Evolutionary conservation across 345 rosid species (phyloP).

Genomic region (Aethionema arabicum): DNA sequence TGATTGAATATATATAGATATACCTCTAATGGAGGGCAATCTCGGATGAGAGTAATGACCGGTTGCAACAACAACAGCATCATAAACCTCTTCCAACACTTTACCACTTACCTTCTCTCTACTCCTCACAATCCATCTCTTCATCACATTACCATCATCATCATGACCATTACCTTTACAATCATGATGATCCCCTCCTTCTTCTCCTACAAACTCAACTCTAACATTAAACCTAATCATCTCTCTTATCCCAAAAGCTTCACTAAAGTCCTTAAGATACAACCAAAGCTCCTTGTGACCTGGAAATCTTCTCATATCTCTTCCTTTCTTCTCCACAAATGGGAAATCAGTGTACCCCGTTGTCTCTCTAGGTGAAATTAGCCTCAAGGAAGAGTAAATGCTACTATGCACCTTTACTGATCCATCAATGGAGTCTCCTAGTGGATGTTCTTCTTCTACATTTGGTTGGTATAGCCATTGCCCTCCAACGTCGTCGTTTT

Average conservation of each 20-base stretch:
- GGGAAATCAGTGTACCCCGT: conserved; percentile 94
- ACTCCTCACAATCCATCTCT: conserved; percentile 75
- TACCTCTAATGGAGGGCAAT: conserved; percentile 80
- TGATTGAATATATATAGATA: not conserved
- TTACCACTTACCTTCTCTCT: conserved; percentile 39
- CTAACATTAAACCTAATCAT: conserved; percentile 74
- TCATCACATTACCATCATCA: conserved; percentile 44
- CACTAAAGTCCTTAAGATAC: conserved; percentile 74
- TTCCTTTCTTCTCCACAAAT: conserved; percentile 63
- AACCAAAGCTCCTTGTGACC: conserved; percentile 80
- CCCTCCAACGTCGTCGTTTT: conserved; percentile 85
- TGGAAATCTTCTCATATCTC: conserved; percentile 82
- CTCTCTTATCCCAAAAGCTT: conserved; percentile 62
- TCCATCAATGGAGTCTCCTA: conserved; percentile 41
- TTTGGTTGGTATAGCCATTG: conserved; percentile 79
- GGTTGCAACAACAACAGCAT: conserved; percentile 90
- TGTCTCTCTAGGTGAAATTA: conserved; percentile 75
- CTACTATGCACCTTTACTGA: conserved; percentile 72
- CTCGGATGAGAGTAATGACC: conserved; percentile 88
- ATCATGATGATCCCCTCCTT: conserved; percentile 45
- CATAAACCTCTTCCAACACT: conserved; percentile 67
- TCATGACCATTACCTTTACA: conserved; percentile 38
- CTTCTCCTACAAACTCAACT: conserved; percentile 76
- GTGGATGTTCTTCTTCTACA: conserved; percentile 53
- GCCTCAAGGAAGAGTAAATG: conserved; percentile 74